Conservation (phyloP, 2,329 filamentous ascomycete species). For the Clonostachys byssicola region DNA sequence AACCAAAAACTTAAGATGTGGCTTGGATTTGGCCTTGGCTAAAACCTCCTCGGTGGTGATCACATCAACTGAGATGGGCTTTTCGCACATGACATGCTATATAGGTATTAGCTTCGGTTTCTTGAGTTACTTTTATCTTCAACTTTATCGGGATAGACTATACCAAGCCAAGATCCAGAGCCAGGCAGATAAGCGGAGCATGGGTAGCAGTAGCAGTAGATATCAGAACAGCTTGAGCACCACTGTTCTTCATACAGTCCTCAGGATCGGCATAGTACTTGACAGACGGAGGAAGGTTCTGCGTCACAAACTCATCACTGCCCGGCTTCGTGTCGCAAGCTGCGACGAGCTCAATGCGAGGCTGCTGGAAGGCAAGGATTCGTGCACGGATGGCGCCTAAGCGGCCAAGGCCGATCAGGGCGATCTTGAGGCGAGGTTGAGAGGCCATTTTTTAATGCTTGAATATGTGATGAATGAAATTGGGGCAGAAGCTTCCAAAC, state of each 20-base stretch:
- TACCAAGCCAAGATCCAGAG: constrained; percentile 10
- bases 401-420: constrained; percentile 18
- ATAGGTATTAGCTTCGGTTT: not conserved
- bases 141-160: not conserved
- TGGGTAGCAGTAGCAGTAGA: constrained; percentile 20
- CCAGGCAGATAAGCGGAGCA: constrained; percentile 14
- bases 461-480: no score
- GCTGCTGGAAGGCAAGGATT: constrained; percentile 24
- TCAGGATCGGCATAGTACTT: constrained; percentile 15
- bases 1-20: constrained; percentile 8
- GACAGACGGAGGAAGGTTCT: constrained; percentile 16
- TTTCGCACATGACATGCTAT: constrained; percentile 16
- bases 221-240: constrained; percentile 18
- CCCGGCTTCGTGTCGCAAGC: constrained; percentile 24
- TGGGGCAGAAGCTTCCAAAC: no score
- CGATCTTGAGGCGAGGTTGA: constrained; percentile 9
- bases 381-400: constrained; percentile 20
- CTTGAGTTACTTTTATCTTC: not conserved
- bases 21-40: constrained; percentile 8
- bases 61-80: constrained; percentile 12
- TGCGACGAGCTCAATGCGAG: constrained; percentile 24
- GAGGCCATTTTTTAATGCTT: constrained; percentile 1
- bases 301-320: constrained; percentile 19
- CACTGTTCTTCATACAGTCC: constrained; percentile 17
- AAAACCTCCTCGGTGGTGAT: constrained; percentile 10